Base-by-base conservation (phyloP, 192 early-diverging fungal species). In the Lobosporangium transversale region DNA sequence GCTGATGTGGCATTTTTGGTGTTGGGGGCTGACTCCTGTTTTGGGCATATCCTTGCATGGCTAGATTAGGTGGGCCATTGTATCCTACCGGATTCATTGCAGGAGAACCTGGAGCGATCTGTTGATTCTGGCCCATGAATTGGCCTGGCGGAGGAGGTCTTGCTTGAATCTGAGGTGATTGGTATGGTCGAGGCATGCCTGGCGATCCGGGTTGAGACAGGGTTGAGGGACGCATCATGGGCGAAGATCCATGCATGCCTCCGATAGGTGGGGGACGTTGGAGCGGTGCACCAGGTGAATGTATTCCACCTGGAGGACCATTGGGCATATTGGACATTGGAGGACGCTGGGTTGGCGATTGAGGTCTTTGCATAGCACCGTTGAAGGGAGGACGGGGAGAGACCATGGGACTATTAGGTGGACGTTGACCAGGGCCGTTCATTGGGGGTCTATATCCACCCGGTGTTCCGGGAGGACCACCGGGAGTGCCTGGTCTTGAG, bases 101-200 rank as follows among this genome's bases (percentile, higher is more conserved):
- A 26, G 62, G 71, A 20, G 71, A 75, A 4, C 62, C 71, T 8
- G 62, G 71, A 14, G 20, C 30, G 27, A 17, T 23, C 23, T 58
- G 66, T 1, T 58, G 66, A 11, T 51, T 58, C 11, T 68, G 66
- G 33, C 40, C 56, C 27, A 31, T 32, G 20, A 62, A 62, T n/a
- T 53, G 58, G 23, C 47, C 35, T 31, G 69, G 61, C 10, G 61
- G 60, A 32, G 61, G 69, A 32, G 61, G 69, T 48, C 69, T 30
- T 5, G 43, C 15, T 44, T 75, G 71, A 58, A 75, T 75, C 71
- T 75, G 71, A 17, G 71, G 71, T 9, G 71, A 75, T 54, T 59
- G 71, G 37, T 40, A 75, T 1, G 71, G 71, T 15, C 71, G 63
- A 18, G 62, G 63, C 57, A 66, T 66, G 17, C 62, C 71, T 6